phyloP scores from a whole-genome alignment of 345 rosid genomes.

The Camelina hispida region DNA sequence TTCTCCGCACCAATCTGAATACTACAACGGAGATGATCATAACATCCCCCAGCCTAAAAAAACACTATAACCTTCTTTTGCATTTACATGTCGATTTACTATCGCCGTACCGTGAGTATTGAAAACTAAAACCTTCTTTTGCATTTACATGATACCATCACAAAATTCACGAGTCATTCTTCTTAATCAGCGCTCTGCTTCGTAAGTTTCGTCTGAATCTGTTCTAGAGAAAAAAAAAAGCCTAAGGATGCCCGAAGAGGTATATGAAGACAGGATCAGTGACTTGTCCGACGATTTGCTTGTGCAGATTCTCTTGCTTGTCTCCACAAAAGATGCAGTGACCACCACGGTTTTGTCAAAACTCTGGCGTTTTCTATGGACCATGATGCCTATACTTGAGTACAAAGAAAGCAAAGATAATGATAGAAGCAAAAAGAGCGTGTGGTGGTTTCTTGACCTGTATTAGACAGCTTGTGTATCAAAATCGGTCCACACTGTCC shows the following conservation, averaged over 20 bases:
- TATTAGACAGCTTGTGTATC: neutral
- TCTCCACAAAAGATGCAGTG: neutral
- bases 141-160: neutral
- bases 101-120: no score
- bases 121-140: no score
- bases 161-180: neutral
- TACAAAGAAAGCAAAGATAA: neutral
- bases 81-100: no score
- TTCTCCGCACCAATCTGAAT: no score
- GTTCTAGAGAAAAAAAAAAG: neutral
- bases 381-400: neutral
- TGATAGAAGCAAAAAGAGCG: neutral
- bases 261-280: neutral
- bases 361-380: neutral
- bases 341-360: neutral
- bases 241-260: neutral
- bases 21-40: no score
- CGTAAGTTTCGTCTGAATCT: neutral
- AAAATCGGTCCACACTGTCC: neutral
- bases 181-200: neutral
- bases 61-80: no score
- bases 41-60: no score
- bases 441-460: neutral
- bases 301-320: neutral
- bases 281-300: neutral